A percentile compares a stretch with the other conserved stretches of the same genome.
Evolutionary conservation across 1,284 basidiomycete species (phyloP).

Genomic region (Marasmius tenuissimus): DNA sequence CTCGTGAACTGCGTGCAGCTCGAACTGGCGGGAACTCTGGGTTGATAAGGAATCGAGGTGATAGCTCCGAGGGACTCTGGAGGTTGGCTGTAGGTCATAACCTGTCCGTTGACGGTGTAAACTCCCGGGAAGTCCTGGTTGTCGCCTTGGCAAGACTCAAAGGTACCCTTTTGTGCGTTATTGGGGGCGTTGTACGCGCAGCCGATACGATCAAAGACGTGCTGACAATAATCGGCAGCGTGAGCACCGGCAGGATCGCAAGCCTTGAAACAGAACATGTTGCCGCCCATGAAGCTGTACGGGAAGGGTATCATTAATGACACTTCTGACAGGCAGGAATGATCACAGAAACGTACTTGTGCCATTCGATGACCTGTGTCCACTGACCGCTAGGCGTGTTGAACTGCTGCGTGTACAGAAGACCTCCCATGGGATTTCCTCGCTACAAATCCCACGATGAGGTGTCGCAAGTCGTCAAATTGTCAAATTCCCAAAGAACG

Average conservation of each 20-base stretch:
- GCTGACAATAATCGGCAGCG: slow-evolving; percentile 55
- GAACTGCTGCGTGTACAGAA: slow-evolving; percentile 63
- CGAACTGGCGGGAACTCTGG: slow-evolving; percentile 56
- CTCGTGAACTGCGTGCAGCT: slow-evolving; percentile 60
- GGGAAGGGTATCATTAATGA: neutral
- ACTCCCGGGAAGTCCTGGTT: slow-evolving; percentile 51
- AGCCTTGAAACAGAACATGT: slow-evolving; percentile 51
- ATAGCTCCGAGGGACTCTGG: slow-evolving; percentile 58
- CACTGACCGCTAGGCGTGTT: slow-evolving; percentile 41
- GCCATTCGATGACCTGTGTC: slow-evolving; percentile 54
- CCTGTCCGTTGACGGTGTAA: slow-evolving; percentile 45
- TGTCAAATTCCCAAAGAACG: neutral
- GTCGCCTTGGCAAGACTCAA: slow-evolving; percentile 63
- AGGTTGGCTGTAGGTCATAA: slow-evolving; percentile 54
- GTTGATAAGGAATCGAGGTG: slow-evolving; percentile 56
- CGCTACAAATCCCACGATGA: slow-evolving; percentile 37
- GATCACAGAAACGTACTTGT: slow-evolving; percentile 24
- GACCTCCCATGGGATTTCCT: slow-evolving; percentile 62
- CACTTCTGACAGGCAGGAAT: slow-evolving; percentile 5
- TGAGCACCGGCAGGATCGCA: slow-evolving; percentile 60
- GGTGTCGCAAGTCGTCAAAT: neutral
- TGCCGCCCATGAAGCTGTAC: slow-evolving; percentile 64
- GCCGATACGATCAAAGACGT: slow-evolving; percentile 68
- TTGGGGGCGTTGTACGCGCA: slow-evolving; percentile 71
- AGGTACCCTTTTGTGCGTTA: slow-evolving; percentile 42